These are phyloP conservation scores for Hyaloscypha bicolor DNA, from an alignment of 495 filamentous ascomycete genomes.

Conservation along the genomic window DNA sequence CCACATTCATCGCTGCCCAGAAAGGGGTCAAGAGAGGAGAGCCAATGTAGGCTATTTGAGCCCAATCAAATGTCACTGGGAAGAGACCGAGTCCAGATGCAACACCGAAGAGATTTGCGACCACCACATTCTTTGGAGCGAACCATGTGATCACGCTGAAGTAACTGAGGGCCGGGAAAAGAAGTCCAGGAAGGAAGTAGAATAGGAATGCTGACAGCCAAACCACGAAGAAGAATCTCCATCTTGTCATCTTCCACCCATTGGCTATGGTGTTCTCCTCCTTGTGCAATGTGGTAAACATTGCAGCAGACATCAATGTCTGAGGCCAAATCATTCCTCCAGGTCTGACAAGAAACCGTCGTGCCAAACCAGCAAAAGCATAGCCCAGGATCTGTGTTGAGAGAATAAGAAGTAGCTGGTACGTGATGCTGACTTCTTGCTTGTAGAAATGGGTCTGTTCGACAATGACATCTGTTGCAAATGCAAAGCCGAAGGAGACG, in stretches of 20 bases:
- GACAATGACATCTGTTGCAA: slow-evolving; percentile 82
- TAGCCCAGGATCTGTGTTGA: slow-evolving; percentile 87
- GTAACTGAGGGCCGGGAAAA: slow-evolving; percentile 85
- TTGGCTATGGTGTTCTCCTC: slow-evolving; percentile 78
- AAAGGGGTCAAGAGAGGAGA: slow-evolving; percentile 86
- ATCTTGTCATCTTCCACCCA: slow-evolving; percentile 80
- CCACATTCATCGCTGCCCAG: slow-evolving; percentile 89
- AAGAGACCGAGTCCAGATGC: slow-evolving; percentile 85
- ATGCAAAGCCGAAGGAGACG: slow-evolving; percentile 88
- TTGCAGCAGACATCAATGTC: slow-evolving; percentile 82
- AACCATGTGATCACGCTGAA: slow-evolving; percentile 95
- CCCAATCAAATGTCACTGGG: slow-evolving; percentile 91
- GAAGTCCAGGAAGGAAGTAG: slow-evolving; percentile 84
- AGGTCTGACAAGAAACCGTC: slow-evolving; percentile 79
- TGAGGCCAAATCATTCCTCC: slow-evolving; percentile 92
- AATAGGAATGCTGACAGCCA: slow-evolving; percentile 68
- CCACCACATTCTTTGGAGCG: slow-evolving; percentile 71
- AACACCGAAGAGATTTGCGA: slow-evolving; percentile 84
- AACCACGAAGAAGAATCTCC: slow-evolving; percentile 79
- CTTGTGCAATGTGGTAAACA: slow-evolving; percentile 85
- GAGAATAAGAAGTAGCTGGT: slow-evolving; percentile 78
- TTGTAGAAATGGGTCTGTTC: slow-evolving; percentile 88
- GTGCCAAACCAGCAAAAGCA: slow-evolving; percentile 76
- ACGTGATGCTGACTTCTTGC: slow-evolving; percentile 70
- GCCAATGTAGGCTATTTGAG: slow-evolving; percentile 88